Conservation (phyloP, 2,329 filamentous ascomycete genomes). For the Penicillium sp. region DNA sequence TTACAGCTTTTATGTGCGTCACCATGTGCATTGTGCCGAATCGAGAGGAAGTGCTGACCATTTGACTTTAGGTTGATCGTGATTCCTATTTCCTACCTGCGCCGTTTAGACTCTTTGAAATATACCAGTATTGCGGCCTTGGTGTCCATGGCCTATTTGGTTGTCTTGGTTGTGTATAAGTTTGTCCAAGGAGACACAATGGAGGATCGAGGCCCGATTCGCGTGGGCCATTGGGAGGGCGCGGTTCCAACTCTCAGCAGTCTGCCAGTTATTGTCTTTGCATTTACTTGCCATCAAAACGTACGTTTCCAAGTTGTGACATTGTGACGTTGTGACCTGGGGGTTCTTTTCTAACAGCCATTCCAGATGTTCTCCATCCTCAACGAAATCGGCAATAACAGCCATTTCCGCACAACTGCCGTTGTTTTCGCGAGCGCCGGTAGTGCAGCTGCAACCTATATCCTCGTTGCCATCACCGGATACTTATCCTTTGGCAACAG, state of each 20-base stretch:
- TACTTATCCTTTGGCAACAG: conserved; percentile 93
- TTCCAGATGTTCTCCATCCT: conserved; percentile 94
- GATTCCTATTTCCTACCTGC: conserved; percentile 89
- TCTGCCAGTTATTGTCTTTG: conserved; percentile 94
- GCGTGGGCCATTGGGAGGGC: conserved; percentile 75
- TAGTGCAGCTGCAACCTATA: conserved; percentile 80
- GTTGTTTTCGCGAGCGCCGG: conserved; percentile 85
- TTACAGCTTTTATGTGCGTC: conserved; percentile 85
- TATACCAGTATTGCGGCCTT: conserved; percentile 93
- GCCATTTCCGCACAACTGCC: conserved; percentile 71
- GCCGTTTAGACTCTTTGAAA: conserved; percentile 89
- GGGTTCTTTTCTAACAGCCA: conserved; percentile 14
- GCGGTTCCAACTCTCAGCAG: conserved; percentile 76
- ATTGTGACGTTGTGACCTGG: too few species aligned
- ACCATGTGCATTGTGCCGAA: not conserved
- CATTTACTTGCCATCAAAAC: conserved; percentile 99
- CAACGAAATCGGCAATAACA: conserved; percentile 88
- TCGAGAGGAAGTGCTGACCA: not conserved
- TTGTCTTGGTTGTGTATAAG: conserved; percentile 90
- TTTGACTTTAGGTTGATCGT: conserved; percentile 68
- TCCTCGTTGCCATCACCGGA: conserved; percentile 89
- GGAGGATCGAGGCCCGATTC: conserved; percentile 70
- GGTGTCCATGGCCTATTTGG: conserved; percentile 89
- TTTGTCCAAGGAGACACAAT: conserved; percentile 76
- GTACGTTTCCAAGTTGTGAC: conserved; percentile 50